phyloP scores from a whole-genome alignment of 371 early-diverging fungal species.

The Mortierella sp. region DNA sequence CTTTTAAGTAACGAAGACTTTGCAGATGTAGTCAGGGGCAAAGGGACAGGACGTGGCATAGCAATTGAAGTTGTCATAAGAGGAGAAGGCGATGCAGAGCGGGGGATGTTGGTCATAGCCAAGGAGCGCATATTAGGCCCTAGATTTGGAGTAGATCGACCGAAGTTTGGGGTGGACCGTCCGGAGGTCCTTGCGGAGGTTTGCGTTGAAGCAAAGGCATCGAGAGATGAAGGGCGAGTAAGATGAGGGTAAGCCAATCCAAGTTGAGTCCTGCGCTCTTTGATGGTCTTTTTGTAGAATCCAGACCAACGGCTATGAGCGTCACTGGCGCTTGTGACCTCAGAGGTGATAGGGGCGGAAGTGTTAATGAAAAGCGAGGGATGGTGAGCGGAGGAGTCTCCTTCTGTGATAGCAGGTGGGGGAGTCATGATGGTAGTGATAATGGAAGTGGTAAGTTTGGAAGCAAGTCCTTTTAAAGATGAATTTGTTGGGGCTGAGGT shows the following conservation, averaged over 20 bases:
- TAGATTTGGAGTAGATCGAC: neutral
- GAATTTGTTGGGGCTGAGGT: neutral
- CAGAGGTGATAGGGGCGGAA: neutral
- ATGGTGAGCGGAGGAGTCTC: neutral
- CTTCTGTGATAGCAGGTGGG: neutral
- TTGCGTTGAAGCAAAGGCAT: conserved; percentile 47
- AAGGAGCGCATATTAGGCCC: conserved; percentile 6
- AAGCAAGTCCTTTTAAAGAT: neutral
- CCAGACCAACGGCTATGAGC: conserved; percentile 61
- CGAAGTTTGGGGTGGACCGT: conserved; percentile 40
- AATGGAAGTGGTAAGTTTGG: too few relatives aligned
- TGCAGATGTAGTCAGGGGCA: neutral
- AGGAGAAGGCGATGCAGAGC: conserved; percentile 7
- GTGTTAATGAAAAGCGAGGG: conserved; percentile 34
- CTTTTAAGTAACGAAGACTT: neutral
- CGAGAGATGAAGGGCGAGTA: conserved; percentile 41
- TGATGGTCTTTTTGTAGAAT: conserved; percentile 77
- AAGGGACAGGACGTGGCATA: conserved; percentile 5
- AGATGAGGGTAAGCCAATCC: conserved; percentile 68
- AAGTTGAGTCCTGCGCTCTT: conserved; percentile 72
- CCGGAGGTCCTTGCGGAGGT: conserved; percentile 53
- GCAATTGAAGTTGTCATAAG: neutral
- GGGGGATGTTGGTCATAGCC: conserved; percentile 19
- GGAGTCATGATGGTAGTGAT: neutral
- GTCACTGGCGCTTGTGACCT: conserved; percentile 15